Conservation (phyloP, 192 early-diverging fungal genomes). For the Dimargaris cristalligena region DNA sequence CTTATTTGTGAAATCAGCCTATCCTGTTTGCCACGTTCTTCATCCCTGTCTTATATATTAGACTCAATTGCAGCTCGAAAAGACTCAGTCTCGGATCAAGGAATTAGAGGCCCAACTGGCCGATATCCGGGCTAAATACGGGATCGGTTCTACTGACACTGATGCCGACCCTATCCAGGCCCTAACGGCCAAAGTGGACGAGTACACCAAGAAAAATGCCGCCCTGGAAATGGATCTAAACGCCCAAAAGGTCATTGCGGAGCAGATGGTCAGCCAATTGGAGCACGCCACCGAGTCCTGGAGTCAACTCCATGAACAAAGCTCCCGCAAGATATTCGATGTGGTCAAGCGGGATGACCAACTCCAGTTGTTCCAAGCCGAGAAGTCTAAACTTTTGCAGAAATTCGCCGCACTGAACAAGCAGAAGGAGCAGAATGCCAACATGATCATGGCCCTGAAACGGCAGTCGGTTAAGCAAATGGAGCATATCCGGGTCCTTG, state of each 20-base stretch:
- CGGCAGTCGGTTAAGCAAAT: constrained; percentile 65
- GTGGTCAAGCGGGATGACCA: constrained; percentile 62
- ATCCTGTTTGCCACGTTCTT: too few relatives aligned
- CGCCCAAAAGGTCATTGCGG: constrained; percentile 13
- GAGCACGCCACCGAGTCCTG: constrained; percentile 41
- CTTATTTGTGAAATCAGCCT: too few relatives aligned
- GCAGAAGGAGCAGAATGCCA: constrained; percentile 44
- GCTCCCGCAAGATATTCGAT: constrained; percentile 58
- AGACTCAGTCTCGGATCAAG: background rate
- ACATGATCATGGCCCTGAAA: constrained; percentile 49
- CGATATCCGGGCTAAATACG: background rate
- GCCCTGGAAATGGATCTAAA: background rate
- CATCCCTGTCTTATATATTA: too few relatives aligned
- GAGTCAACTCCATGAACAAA: constrained; percentile 70
- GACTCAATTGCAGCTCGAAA: background rate
- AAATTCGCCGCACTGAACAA: constrained; percentile 59
- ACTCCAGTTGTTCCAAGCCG: constrained; percentile 55
- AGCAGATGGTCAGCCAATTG: constrained; percentile 35
- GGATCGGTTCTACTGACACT: background rate
- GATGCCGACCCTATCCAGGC: background rate
- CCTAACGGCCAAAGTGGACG: constrained; percentile 2
- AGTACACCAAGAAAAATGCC: background rate
- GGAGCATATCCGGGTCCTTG: constrained; percentile 60
- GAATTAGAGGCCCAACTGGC: background rate
- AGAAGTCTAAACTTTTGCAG: constrained; percentile 72